These are phyloP conservation scores for Pistacia atlantica DNA, from an alignment of 345 rosid species.

Conservation along the genomic window DNA sequence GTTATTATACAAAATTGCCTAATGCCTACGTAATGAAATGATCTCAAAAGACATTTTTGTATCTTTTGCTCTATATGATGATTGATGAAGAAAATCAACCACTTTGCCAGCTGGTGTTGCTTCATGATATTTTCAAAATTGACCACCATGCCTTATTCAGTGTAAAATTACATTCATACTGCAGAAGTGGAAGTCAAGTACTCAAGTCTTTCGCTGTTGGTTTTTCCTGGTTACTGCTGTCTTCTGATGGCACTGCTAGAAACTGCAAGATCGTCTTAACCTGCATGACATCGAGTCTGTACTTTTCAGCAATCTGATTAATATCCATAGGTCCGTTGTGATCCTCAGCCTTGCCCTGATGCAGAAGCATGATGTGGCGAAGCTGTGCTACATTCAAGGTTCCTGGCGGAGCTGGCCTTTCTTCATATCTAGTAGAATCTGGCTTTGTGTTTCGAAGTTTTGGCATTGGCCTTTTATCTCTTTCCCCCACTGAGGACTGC, in stretches of 20 bases:
- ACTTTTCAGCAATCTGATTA: slow-evolving; percentile 67
- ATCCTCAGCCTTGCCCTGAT: slow-evolving; percentile 82
- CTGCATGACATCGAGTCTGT: slow-evolving; percentile 56
- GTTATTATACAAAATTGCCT: slow-evolving; percentile 5
- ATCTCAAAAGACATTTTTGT: background rate
- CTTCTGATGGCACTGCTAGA: slow-evolving; percentile 71
- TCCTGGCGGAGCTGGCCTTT: slow-evolving; percentile 60
- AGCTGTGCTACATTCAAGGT: slow-evolving; percentile 77
- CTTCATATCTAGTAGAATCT: slow-evolving; percentile 65
- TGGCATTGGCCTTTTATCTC: slow-evolving; percentile 71
- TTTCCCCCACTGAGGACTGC: slow-evolving; percentile 76
- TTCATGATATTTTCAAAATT: background rate
- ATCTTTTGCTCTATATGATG: background rate
- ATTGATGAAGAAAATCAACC: background rate
- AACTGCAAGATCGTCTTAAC: slow-evolving; percentile 60
- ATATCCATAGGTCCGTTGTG: slow-evolving; percentile 62
- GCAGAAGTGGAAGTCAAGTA: slow-evolving; percentile 9
- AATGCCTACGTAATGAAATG: background rate
- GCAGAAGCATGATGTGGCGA: slow-evolving; percentile 69
- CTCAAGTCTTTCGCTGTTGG: background rate
- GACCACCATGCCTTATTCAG: slow-evolving; percentile 27
- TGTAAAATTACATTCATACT: slow-evolving; percentile 3
- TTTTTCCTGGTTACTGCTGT: slow-evolving; percentile 33
- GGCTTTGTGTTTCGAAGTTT: slow-evolving; percentile 72
- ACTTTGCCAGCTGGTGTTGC: background rate